Conservation (phyloP, 2,329 filamentous ascomycete genomes). For the Passalora sequoiae region DNA sequence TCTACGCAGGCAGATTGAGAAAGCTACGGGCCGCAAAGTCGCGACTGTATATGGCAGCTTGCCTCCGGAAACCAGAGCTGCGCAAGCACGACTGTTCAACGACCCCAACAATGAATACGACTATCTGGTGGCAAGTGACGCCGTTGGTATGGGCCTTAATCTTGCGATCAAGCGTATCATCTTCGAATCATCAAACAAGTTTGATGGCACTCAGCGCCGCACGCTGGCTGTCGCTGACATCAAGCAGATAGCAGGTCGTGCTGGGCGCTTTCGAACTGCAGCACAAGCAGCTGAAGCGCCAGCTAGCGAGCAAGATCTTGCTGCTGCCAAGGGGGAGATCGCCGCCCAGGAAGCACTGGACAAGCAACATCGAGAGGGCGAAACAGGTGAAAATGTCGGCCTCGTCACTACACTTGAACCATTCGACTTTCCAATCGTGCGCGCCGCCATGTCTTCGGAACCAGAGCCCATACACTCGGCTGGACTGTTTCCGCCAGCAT, state of each 20-base stretch:
- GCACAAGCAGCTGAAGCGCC: conserved; percentile 41
- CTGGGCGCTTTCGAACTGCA: conserved; percentile 77
- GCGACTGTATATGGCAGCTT: conserved; percentile 90
- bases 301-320: conserved; percentile 25
- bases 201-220: conserved; percentile 55
- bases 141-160: conserved; percentile 96
- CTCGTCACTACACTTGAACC: conserved; percentile 73
- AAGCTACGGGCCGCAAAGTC: conserved; percentile 68
- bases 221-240: conserved; percentile 68
- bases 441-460: conserved; percentile 57
- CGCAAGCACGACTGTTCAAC: conserved; percentile 91
- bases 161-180: conserved; percentile 82
- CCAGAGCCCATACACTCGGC: conserved; percentile 64
- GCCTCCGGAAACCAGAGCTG: conserved; percentile 85
- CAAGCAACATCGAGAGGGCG: neutral
- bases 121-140: conserved; percentile 86
- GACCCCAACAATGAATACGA: conserved; percentile 95
- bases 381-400: conserved; percentile 43
- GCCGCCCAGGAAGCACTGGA: neutral
- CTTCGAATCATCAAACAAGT: conserved; percentile 74
- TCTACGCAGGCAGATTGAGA: conserved; percentile 73
- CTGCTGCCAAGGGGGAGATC: conserved; percentile 26
- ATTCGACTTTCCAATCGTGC: conserved; percentile 61
- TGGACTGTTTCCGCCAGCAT: conserved; percentile 66
- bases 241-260: conserved; percentile 91